These are phyloP conservation scores for Globisporangium solare DNA, from an alignment of 352 stramenopile genomes.

Conservation along the genomic window DNA sequence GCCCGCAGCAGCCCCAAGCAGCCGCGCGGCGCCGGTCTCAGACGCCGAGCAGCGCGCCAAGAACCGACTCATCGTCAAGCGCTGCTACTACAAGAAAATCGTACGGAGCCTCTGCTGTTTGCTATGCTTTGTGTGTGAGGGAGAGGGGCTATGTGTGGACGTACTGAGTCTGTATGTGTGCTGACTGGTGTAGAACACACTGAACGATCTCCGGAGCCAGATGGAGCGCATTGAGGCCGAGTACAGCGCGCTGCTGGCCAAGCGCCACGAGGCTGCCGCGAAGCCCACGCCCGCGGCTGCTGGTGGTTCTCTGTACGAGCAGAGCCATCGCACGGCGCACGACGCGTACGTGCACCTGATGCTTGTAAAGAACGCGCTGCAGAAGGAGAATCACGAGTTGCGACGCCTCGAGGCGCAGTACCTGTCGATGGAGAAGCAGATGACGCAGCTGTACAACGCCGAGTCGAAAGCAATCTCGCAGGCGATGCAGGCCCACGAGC, in stretches of 20 bases:
- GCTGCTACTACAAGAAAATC: conserved; percentile 81
- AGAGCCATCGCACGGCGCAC: conserved; percentile 15
- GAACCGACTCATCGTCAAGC: conserved; percentile 68
- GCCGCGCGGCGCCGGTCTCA: conserved; percentile 24
- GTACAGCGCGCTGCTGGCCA: conserved; percentile 26
- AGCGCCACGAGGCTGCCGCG: conserved; percentile 25
- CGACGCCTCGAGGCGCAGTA: conserved; percentile 37
- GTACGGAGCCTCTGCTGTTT: conserved; percentile 21
- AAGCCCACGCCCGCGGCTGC: conserved; percentile 14
- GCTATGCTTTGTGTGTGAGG: not conserved
- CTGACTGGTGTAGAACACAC: conserved; percentile 52
- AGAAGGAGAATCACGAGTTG: conserved; percentile 54
- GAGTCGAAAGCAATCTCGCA: conserved; percentile 35
- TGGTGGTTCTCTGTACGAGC: not conserved
- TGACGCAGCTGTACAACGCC: conserved; percentile 26
- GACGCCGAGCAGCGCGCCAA: conserved; percentile 54
- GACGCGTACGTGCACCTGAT: conserved; percentile 47
- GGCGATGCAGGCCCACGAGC: conserved; percentile 17
- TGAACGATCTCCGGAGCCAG: conserved; percentile 49
- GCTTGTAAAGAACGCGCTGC: conserved; percentile 39
- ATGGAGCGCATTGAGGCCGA: conserved; percentile 33
- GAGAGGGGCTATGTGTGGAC: not conserved
- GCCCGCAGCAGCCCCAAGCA: conserved; percentile 7
- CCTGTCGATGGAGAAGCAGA: conserved; percentile 43
- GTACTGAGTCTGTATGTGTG: not conserved